Percentiles rank a stretch among this genome's conserved stretches.
These are phyloP conservation scores for Cyclanthera cordifolia DNA, from an alignment of 306 rosid genomes.

Conservation along the genomic window DNA sequence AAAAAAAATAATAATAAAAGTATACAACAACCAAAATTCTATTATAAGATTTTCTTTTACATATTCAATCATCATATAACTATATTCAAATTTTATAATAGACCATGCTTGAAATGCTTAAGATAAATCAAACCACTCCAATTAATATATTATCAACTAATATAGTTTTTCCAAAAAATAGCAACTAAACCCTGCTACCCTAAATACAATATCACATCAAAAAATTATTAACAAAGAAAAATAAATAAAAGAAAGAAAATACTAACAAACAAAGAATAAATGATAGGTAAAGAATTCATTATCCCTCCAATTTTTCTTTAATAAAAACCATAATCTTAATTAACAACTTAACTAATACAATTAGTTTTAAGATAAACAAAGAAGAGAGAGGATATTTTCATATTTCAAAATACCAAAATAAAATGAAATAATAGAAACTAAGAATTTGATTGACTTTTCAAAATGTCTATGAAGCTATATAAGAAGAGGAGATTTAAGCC, in stretches of 20 bases:
- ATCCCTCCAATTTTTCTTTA: neutral
- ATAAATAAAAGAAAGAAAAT: neutral
- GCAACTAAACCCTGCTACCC: neutral
- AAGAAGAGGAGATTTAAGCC: conserved; percentile 9
- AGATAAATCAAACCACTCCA: neutral
- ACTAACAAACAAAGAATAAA: neutral
- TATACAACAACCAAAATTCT: too few species aligned
- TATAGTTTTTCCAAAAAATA: too few species aligned
- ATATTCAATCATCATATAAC: too few species aligned
- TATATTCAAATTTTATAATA: neutral
- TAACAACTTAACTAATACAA: neutral
- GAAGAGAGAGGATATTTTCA: neutral
- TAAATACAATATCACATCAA: neutral
- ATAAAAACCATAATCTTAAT: too few species aligned
- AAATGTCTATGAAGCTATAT: conserved; percentile 10
- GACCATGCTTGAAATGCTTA: neutral
- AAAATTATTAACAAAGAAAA: neutral
- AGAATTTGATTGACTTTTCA: neutral
- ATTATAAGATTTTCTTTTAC: too few species aligned
- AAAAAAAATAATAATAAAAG: too few species aligned
- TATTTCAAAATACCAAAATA: neutral
- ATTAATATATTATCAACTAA: too few species aligned
- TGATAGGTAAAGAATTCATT: neutral
- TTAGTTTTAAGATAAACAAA: neutral
- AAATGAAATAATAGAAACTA: neutral